Percentiles rank a stretch among this genome's conserved stretches.
phyloP scores from a whole-genome alignment of 164 flowering plant genomes.

The Chimonanthus salicifolius region DNA sequence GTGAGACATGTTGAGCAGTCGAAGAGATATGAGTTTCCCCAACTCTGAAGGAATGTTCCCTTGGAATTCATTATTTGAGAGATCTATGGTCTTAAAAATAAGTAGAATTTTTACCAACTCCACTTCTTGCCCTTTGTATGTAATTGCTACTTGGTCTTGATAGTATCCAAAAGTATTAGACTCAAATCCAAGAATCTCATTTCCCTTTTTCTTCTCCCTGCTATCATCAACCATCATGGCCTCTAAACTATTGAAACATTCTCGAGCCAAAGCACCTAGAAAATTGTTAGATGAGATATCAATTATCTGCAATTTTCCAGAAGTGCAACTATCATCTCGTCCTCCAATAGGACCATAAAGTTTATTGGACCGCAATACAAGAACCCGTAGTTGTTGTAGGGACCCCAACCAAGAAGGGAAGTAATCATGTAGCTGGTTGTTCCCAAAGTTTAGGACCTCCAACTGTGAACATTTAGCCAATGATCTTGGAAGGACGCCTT shows the following conservation, averaged over 20 bases:
- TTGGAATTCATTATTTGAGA: conserved; percentile 8
- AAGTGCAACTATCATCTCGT: background rate
- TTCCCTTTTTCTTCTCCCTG: background rate
- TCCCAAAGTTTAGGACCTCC: conserved; percentile 2
- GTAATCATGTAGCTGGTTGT: conserved; percentile 1
- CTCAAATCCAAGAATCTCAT: background rate
- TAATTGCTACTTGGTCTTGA: background rate
- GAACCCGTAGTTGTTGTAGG: background rate
- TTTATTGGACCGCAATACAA: background rate
- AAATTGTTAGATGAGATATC: background rate
- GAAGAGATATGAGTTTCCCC: conserved; percentile 21
- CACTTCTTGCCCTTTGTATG: background rate
- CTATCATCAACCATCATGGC: background rate
- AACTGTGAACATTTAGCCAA: conserved; percentile 15
- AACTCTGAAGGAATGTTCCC: conserved; percentile 44
- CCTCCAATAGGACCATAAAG: background rate
- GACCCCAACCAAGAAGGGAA: background rate
- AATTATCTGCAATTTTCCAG: background rate
- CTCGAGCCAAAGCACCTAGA: background rate
- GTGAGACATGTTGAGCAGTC: too few species aligned
- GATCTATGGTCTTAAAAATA: background rate
- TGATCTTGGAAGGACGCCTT: conserved; percentile 26
- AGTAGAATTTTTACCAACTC: background rate
- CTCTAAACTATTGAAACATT: background rate
- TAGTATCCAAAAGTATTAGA: background rate